Base-by-base conservation (phyloP, 1,284 basidiomycete species). In the Pseudozyma sp. region DNA sequence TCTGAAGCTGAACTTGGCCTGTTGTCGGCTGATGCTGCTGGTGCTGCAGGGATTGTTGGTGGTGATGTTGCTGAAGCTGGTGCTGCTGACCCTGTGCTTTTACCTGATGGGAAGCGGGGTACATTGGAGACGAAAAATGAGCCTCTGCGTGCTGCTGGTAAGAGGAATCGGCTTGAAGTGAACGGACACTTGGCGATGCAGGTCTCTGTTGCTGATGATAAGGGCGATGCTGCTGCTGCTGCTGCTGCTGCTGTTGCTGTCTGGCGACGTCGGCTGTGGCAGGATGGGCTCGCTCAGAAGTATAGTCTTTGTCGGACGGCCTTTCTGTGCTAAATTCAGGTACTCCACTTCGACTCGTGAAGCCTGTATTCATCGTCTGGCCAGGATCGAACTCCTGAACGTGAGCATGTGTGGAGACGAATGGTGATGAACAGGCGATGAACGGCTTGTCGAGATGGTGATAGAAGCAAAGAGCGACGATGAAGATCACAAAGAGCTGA, bases 301-400 rank as follows among this genome's bases (percentile, higher is more conserved):
- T 3, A 13, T 58, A 25, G 36, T 56, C 54, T 39, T 40, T 38
- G 45, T 56, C 21, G 44, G 38, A 36, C 13, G 39, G 40, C 47
- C 36, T 18, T 38, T 66, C 52, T 12, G 31, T 13, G 49, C 19
- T 43, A 36, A 39, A 7, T 31, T 56, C 56, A 31, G 56, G 35
- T 62, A 38, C 31, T 63, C 42, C 54, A 53, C 31, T 60, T 18
- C 47, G 54, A 9, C 54, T 47, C 10, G 49, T 12, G 19, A 65
- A 53, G 58, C 62, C 50, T 45, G 58, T 38, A 35, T 70, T 58
- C 58, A 64, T 64, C 57, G 44, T 70, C 62, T 64, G 58, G 43
- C 50, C 35, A 38, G 31, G 18, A 43, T 36, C 42, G 34, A 19
- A 44, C 44, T 12, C 16, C 9, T 19, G 40, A 3, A 16, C 36